A percentile compares a stretch with the other conserved stretches of the same genome.
phyloP scores from a whole-genome alignment of 331 rosid species.

The Acacia pycnantha region DNA sequence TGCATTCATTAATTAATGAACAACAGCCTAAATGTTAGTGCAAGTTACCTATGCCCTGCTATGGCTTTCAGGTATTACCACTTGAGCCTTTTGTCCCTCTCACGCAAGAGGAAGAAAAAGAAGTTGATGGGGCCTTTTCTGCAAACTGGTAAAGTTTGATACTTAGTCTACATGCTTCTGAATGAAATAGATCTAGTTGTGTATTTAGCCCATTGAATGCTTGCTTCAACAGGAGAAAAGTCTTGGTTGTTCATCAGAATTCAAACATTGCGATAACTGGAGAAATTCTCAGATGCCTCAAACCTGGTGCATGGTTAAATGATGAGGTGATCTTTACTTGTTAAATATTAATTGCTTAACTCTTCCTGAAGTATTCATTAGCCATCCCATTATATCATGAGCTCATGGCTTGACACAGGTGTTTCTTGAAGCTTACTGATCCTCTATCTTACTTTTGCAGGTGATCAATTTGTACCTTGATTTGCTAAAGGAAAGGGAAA shows the following conservation, averaged over 20 bases:
- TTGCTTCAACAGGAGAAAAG: slow-evolving; percentile 54
- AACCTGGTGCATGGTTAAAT: slow-evolving; percentile 79
- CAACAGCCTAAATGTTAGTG: slow-evolving; percentile 7
- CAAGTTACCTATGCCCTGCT: not conserved
- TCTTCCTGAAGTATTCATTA: slow-evolving; percentile 16
- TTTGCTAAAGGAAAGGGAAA: slow-evolving; percentile 95
- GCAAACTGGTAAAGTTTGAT: slow-evolving; percentile 53
- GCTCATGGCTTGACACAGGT: not conserved
- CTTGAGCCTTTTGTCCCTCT: slow-evolving; percentile 68
- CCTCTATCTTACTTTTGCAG: slow-evolving; percentile 43
- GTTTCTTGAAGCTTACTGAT: slow-evolving; percentile 9
- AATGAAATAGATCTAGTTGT: slow-evolving; percentile 23
- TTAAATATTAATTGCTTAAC: not conserved
- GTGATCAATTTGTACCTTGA: slow-evolving; percentile 90
- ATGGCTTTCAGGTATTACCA: slow-evolving; percentile 51
- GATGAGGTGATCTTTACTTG: slow-evolving; percentile 66
- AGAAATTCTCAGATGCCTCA: slow-evolving; percentile 64
- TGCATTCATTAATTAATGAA: not conserved
- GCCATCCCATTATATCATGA: not conserved
- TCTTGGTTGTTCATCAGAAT: slow-evolving; percentile 68
- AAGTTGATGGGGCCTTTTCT: slow-evolving; percentile 58
- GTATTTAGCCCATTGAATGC: slow-evolving; percentile 25
- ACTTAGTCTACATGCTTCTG: slow-evolving; percentile 1
- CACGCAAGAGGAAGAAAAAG: slow-evolving; percentile 58
- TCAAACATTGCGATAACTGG: slow-evolving; percentile 75